Evolutionary conservation across 2,329 filamentous ascomycete species (phyloP).

Genomic region (Fusarium euwallaceae): DNA sequence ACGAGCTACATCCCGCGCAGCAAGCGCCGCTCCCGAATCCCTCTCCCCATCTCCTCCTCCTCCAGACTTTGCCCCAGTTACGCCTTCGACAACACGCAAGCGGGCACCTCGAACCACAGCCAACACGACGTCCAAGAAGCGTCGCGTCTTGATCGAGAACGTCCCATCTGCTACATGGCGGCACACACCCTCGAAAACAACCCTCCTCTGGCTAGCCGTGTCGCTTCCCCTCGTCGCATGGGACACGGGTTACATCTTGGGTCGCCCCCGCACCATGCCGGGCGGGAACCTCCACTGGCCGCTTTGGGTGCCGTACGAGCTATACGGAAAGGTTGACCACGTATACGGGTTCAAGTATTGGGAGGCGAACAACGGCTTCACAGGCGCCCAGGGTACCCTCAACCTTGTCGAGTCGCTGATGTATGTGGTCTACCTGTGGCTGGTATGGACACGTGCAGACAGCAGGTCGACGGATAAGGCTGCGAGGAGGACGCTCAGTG

Average conservation of each 20-base stretch:
- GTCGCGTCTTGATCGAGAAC: slow-evolving; percentile 10
- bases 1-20: slow-evolving; percentile 52
- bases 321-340: slow-evolving; percentile 85
- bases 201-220: slow-evolving; percentile 78
- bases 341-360: slow-evolving; percentile 85
- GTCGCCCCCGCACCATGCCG: slow-evolving; percentile 85
- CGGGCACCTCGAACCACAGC: slow-evolving; percentile 26
- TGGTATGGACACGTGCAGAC: slow-evolving; percentile 49
- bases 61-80: slow-evolving; percentile 11
- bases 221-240: slow-evolving; percentile 84
- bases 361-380: slow-evolving; percentile 78
- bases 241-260: slow-evolving; percentile 84
- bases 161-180: slow-evolving; percentile 48
- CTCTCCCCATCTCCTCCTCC: slow-evolving; percentile 25
- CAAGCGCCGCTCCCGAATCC: slow-evolving; percentile 44
- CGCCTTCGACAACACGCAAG: slow-evolving; percentile 33
- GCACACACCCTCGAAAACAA: slow-evolving; percentile 61
- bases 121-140: slow-evolving; percentile 28
- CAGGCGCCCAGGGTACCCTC: slow-evolving; percentile 77
- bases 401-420: slow-evolving; percentile 77
- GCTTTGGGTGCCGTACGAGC: slow-evolving; percentile 81
- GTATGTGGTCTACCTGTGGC: slow-evolving; percentile 70
- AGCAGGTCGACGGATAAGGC: slow-evolving; percentile 26
- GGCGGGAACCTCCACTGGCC: slow-evolving; percentile 80
- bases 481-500: slow-evolving; percentile 53